Percentiles rank a stretch among this genome's conserved stretches.
Evolutionary conservation across 805 yeast genomes (phyloP).

Genomic region (Jamesozyma gamospora): DNA sequence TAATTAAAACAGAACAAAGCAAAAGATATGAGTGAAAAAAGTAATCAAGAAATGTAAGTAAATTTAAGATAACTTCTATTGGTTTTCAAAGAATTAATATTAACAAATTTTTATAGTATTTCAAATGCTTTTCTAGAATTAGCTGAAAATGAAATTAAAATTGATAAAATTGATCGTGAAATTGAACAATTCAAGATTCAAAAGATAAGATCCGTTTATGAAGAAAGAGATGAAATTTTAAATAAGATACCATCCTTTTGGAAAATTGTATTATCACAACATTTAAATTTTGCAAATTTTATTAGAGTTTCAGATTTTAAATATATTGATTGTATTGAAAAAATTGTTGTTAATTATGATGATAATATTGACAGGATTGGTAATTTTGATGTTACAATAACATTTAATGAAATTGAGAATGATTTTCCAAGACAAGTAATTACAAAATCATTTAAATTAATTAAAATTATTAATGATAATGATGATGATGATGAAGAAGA

Average conservation of each 20-base stretch:
- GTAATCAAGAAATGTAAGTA: neutral
- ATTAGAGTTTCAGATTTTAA: conserved; percentile 68
- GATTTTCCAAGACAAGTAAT: conserved; percentile 49
- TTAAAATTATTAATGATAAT: conserved; percentile 14
- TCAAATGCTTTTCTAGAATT: conserved; percentile 27
- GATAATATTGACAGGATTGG: conserved; percentile 32
- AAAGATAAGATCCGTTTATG: conserved; percentile 48
- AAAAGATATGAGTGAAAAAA: neutral
- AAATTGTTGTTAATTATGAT: conserved; percentile 50
- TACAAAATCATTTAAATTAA: conserved; percentile 46
- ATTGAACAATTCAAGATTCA: conserved; percentile 44
- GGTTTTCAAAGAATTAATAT: neutral
- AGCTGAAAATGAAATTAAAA: conserved; percentile 48
- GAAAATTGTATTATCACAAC: conserved; percentile 77
- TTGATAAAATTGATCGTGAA: conserved; percentile 50
- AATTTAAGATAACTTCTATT: neutral
- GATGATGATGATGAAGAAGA: conserved; percentile 40
- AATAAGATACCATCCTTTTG: conserved; percentile 64
- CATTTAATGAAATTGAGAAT: conserved; percentile 40
- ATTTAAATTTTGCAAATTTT: conserved; percentile 76
- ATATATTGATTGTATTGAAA: conserved; percentile 55
- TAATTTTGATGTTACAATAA: conserved; percentile 51
- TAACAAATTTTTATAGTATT: conserved; percentile 1
- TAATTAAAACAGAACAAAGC: conserved; percentile 34
- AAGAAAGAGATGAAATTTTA: conserved; percentile 44